Base-by-base conservation (phyloP, 1,284 basidiomycete genomes). In the Singerocomus inundabilis region DNA sequence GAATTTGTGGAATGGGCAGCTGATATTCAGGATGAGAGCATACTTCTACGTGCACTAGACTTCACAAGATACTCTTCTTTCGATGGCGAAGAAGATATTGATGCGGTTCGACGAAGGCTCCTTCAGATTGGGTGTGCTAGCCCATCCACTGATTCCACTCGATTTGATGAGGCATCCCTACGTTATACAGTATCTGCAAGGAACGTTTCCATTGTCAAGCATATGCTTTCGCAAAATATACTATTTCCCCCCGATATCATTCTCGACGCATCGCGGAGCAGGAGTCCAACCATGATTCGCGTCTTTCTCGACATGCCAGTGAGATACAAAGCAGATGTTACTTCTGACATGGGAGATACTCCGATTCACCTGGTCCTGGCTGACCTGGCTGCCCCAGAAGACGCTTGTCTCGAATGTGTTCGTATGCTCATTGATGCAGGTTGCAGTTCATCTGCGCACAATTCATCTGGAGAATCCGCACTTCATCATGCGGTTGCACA, bases 171-270 rank as follows among this genome's bases (percentile, higher is more conserved):
- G 3, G 2, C 8, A 0, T 28, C 25, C 4, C 37, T 59, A 0
- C 39, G 44, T 1, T 1, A 11, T 0, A 44, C 57, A 1, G 54
- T 40, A 3, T 15, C 6, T 26, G 26, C 13, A 0, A 59, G 59
- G 0, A 44, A 49, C 7, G 3, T 59, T 5, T 37, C 37, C 7
- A 28, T 10, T 3, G n/a, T 46, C 1, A 2, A 52, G 7, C 15
- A 25, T 10, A 16, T 51, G 2, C 43, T 56, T 5, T 30, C 39
- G 0, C 25, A 7, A 10, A 7, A 33, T 1, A 9, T 41, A 24
- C 5, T 12, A 2, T 21, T 58, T 0, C 58, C 56, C 7, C 10
- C 37, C 1, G 26, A 48, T 26, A 56, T 59, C 13, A 16, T 61
- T 3, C 37, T 58, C 12, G n/a, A 45, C 11, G 56, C 47, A 1